These are phyloP conservation scores for Tilletia indica DNA, from an alignment of 1,284 basidiomycete genomes.

Conservation along the genomic window DNA sequence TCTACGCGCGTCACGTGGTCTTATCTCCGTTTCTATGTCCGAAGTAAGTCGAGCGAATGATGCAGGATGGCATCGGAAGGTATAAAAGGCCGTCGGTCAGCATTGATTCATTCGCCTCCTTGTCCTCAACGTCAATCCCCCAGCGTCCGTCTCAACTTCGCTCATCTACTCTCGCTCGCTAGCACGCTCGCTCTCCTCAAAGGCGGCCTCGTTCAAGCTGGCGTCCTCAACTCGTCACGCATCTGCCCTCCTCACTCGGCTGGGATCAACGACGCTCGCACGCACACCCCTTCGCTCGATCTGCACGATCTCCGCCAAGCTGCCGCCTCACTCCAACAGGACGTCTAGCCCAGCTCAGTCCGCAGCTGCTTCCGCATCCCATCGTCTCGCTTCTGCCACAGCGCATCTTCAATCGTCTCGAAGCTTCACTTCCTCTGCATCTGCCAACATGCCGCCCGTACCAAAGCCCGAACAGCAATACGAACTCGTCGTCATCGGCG, in stretches of 20 bases:
- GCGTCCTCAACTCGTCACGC: constrained; percentile 8
- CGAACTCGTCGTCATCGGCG: constrained; percentile 54
- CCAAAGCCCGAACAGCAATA: constrained; percentile 43
- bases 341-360: background rate
- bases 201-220: background rate
- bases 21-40: no score
- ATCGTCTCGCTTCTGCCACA: background rate
- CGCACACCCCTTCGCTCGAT: background rate
- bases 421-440: constrained; percentile 20
- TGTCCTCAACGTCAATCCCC: no score
- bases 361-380: background rate
- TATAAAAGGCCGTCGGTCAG: no score
- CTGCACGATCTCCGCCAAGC: background rate
- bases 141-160: no score
- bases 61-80: no score
- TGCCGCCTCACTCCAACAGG: background rate
- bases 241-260: no score
- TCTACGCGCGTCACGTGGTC: no score
- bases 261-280: no score
- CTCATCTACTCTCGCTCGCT: no score
- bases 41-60: no score
- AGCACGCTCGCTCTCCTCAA: no score
- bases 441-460: constrained; percentile 48
- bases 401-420: background rate
- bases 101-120: no score